phyloP scores from a whole-genome alignment of 1,139 yeast species.

The Taphrina confusa region DNA sequence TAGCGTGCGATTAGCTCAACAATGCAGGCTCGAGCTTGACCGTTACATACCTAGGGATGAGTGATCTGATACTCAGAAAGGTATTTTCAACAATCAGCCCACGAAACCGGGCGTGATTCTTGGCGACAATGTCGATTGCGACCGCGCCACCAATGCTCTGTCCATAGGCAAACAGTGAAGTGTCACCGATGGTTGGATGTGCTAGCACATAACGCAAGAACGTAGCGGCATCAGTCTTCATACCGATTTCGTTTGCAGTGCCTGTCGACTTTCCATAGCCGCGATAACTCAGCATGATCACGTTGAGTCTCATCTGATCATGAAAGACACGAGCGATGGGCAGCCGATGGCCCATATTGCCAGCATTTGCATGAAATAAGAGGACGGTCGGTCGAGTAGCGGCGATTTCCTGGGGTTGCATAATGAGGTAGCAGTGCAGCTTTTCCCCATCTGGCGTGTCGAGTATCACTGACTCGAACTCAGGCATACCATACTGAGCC shows the following conservation, averaged over 20 bases:
- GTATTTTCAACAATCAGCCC: conserved; percentile 85
- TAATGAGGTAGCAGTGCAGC: conserved; percentile 46
- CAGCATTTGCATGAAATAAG: conserved; percentile 89
- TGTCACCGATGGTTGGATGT: conserved; percentile 56
- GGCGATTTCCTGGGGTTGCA: conserved; percentile 47
- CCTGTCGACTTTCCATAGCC: conserved; percentile 78
- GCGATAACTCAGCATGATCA: conserved; percentile 45
- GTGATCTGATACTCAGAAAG: conserved; percentile 71
- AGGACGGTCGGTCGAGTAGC: conserved; percentile 58
- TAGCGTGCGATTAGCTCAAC: no score
- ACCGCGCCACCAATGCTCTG: conserved; percentile 95
- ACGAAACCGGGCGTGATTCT: conserved; percentile 49
- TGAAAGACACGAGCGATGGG: conserved; percentile 78
- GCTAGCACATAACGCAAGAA: conserved; percentile 60
- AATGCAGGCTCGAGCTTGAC: no score
- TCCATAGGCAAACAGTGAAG: conserved; percentile 73
- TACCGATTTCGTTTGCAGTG: conserved; percentile 69
- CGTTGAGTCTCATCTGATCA: conserved; percentile 68
- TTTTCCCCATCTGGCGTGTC: conserved; percentile 67
- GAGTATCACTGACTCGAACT: conserved; percentile 61
- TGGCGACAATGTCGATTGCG: conserved; percentile 74
- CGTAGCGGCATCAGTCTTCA: conserved; percentile 78
- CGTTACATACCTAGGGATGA: conserved; percentile 61
- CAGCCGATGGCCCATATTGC: conserved; percentile 88
- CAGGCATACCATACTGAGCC: conserved; percentile 63